Percentiles rank a stretch among this genome's conserved stretches.
phyloP scores from a whole-genome alignment of 2,329 filamentous ascomycete genomes.

The Penicillium sp. region DNA sequence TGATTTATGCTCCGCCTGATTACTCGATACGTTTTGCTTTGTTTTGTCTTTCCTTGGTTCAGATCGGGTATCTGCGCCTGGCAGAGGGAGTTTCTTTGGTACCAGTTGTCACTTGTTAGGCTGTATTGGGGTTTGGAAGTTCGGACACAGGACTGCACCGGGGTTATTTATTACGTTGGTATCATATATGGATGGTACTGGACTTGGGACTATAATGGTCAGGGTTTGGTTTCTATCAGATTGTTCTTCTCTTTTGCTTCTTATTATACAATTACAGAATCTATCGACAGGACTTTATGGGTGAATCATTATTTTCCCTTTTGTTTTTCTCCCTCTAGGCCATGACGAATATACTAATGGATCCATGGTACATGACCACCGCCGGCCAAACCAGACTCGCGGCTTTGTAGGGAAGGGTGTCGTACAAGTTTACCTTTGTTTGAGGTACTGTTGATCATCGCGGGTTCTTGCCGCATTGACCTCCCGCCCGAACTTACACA shows the following conservation, averaged over 20 bases:
- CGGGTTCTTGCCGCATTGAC: constrained; percentile 7
- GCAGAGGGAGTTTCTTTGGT: neutral
- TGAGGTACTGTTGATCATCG: neutral
- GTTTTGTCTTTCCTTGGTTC: neutral
- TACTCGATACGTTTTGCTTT: neutral
- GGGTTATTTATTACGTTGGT: constrained; percentile 2
- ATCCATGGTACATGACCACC: neutral
- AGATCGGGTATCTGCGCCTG: neutral
- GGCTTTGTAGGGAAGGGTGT: neutral
- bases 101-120: neutral
- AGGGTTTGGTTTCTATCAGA: neutral
- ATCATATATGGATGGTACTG: constrained; percentile 2
- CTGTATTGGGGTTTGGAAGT: neutral
- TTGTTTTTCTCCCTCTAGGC: no score
- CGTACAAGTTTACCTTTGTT: neutral
- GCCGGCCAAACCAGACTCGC: neutral
- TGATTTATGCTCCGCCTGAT: neutral
- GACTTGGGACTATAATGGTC: constrained; percentile 1
- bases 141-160: neutral
- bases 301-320: neutral
- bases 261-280: constrained; percentile 3
- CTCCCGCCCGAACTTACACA: constrained; percentile 2
- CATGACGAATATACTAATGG: neutral
- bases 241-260: constrained; percentile 1
- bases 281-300: neutral